phyloP scores from a whole-genome alignment of 2,329 filamentous ascomycete species.

The Neonectria sp. region DNA sequence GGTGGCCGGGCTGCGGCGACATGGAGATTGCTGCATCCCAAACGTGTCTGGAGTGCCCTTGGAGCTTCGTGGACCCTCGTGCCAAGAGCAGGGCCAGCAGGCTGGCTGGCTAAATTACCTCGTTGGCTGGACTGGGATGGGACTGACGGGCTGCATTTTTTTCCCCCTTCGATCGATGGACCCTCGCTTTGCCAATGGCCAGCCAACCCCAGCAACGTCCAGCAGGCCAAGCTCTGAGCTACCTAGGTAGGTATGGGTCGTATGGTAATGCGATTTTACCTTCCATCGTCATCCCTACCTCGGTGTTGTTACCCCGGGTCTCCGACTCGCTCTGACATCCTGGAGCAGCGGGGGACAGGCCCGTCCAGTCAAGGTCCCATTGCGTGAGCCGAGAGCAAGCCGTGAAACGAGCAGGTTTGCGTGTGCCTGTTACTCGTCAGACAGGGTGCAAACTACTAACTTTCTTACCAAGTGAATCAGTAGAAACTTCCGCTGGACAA shows the following conservation, averaged over 20 bases:
- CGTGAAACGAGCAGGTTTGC: conserved; percentile 11
- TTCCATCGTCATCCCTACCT: conserved; percentile 19
- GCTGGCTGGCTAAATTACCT: conserved; percentile 7
- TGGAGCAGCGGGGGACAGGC: conserved; percentile 12
- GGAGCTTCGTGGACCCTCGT: conserved; percentile 25
- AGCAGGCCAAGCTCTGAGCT: conserved; percentile 17
- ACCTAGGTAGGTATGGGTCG: conserved; percentile 9
- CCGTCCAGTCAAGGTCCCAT: conserved; percentile 28
- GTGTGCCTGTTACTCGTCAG: not conserved
- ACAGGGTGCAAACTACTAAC: conserved; percentile 4
- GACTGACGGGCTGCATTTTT: conserved; percentile 13
- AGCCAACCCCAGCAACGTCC: conserved; percentile 13
- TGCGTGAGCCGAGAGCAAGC: conserved; percentile 23
- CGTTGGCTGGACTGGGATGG: conserved; percentile 9
- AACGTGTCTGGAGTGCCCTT: conserved; percentile 32
- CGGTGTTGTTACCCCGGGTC: conserved; percentile 30
- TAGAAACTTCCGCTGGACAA: conserved; percentile 11
- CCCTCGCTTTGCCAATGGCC: conserved; percentile 15
- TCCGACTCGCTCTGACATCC: conserved; percentile 15
- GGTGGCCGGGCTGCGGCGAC: conserved; percentile 26
- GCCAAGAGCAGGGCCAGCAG: conserved; percentile 14
- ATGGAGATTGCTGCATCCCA: conserved; percentile 38
- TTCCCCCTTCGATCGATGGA: conserved; percentile 17
- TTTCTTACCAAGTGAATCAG: conserved; percentile 4
- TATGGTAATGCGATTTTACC: conserved; percentile 23